Percentiles rank a stretch among this genome's conserved stretches.
Conservation (phyloP, 768 basidiomycete genomes). For the Imleria badia region DNA sequence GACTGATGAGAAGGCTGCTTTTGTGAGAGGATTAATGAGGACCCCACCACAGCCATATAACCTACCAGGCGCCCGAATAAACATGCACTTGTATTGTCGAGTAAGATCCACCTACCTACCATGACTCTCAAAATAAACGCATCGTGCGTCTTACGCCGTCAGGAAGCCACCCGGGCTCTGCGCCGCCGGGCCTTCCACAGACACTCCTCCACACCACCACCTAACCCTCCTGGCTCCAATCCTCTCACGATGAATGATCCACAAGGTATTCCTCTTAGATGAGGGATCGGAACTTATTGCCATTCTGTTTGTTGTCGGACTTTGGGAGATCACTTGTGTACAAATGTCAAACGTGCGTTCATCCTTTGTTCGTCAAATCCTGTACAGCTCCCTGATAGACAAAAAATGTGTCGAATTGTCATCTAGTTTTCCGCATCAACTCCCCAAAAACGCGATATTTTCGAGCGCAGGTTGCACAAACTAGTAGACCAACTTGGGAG, state of each 20-base stretch:
- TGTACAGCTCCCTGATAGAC: background rate
- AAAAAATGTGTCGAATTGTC: no score
- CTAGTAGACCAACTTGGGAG: no score
- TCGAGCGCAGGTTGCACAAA: no score
- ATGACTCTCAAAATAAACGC: conserved; percentile 2
- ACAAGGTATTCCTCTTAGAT: background rate
- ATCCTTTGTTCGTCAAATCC: background rate
- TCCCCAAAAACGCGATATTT: no score
- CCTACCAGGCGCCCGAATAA: conserved; percentile 5
- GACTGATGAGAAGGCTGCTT: background rate
- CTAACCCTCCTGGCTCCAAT: background rate
- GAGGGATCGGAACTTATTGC: conserved; percentile 18
- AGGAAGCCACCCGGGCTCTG: no score
- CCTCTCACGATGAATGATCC: background rate
- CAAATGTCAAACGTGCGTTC: conserved; percentile 17
- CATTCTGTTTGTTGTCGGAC: conserved; percentile 18
- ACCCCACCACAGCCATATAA: conserved; percentile 17
- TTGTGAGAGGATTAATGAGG: background rate
- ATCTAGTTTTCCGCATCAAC: no score
- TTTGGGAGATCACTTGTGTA: conserved; percentile 25
- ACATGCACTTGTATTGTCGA: background rate
- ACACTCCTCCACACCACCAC: background rate
- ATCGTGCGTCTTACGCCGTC: no score
- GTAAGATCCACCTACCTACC: conserved; percentile 11
- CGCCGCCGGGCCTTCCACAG: no score